A percentile compares a stretch with the other conserved stretches of the same genome.
phyloP scores from a whole-genome alignment of 83 land plant species.

The Diphasiastrum complanatum region DNA sequence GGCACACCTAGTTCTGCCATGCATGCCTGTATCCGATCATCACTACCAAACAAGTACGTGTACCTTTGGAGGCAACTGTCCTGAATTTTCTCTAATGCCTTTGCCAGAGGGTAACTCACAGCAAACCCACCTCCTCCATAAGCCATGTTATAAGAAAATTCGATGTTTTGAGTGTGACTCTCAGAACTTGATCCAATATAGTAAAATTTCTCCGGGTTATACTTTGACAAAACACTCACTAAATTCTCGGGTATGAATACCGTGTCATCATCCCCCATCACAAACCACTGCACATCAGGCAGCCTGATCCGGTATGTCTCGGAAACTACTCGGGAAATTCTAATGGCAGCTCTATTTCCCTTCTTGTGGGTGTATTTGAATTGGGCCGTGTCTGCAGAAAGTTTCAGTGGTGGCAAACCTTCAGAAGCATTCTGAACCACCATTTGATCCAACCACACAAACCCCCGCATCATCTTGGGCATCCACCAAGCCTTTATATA shows the following conservation, averaged over 20 bases:
- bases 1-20: too few relatives aligned
- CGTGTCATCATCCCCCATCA: background rate
- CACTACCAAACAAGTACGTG: too few relatives aligned
- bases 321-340: background rate
- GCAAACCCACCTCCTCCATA: slow-evolving; percentile 1
- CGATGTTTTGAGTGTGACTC: background rate
- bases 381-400: slow-evolving; percentile 24
- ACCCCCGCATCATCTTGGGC: slow-evolving; percentile 47
- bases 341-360: background rate
- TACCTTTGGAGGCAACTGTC: background rate
- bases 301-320: background rate
- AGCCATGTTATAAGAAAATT: background rate
- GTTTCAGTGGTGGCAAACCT: slow-evolving; percentile 29
- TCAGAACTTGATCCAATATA: background rate
- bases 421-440: slow-evolving; percentile 19
- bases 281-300: slow-evolving; percentile 1
- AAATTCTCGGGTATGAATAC: background rate
- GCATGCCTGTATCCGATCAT: too few relatives aligned
- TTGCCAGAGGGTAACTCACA: background rate
- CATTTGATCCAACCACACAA: slow-evolving; percentile 47
- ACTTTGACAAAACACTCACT: background rate
- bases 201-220: background rate
- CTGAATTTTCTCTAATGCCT: background rate
- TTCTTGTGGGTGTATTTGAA: slow-evolving; percentile 18
- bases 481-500: slow-evolving; percentile 65